phyloP scores from a whole-genome alignment of 352 stramenopile species.

The Sclerospora graminicola region DNA sequence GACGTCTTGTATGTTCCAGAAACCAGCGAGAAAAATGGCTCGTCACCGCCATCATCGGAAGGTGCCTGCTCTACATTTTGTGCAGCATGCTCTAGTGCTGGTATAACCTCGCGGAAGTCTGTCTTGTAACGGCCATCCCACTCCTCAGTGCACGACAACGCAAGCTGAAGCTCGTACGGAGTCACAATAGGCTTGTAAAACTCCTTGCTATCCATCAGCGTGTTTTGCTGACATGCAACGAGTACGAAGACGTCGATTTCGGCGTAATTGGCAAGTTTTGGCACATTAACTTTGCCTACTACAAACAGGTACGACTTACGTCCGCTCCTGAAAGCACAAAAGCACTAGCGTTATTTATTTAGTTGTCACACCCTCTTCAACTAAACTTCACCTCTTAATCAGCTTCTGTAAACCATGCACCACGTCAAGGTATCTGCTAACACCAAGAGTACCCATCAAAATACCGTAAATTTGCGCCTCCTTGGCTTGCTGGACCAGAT shows the following conservation, averaged over 20 bases:
- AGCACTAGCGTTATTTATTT: background rate
- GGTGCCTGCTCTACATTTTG: conserved; percentile 22
- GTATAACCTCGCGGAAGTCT: conserved; percentile 74
- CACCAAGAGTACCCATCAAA: background rate
- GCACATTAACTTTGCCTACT: conserved; percentile 95
- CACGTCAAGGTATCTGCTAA: too few species aligned
- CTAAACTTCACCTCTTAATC: too few species aligned
- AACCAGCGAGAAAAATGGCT: conserved; percentile 76
- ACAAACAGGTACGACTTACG: conserved; percentile 95
- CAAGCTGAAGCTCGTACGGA: conserved; percentile 91
- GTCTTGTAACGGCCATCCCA: conserved; percentile 86
- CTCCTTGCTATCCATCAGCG: conserved; percentile 88
- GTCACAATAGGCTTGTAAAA: conserved; percentile 91
- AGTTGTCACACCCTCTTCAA: too few species aligned
- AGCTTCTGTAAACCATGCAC: too few species aligned
- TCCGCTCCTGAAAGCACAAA: conserved; percentile 50
- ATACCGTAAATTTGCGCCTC: conserved; percentile 94
- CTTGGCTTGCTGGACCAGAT: conserved; percentile 88
- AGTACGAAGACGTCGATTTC: conserved; percentile 96
- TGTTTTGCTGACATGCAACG: conserved; percentile 93
- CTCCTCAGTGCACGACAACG: conserved; percentile 72
- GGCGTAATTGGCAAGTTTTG: conserved; percentile 96
- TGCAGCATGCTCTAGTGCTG: conserved; percentile 32
- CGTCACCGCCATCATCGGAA: conserved; percentile 34
- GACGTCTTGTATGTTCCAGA: conserved; percentile 63